Conservation (phyloP, 1,139 yeast species). For the Magnusiomyces starmeri region DNA sequence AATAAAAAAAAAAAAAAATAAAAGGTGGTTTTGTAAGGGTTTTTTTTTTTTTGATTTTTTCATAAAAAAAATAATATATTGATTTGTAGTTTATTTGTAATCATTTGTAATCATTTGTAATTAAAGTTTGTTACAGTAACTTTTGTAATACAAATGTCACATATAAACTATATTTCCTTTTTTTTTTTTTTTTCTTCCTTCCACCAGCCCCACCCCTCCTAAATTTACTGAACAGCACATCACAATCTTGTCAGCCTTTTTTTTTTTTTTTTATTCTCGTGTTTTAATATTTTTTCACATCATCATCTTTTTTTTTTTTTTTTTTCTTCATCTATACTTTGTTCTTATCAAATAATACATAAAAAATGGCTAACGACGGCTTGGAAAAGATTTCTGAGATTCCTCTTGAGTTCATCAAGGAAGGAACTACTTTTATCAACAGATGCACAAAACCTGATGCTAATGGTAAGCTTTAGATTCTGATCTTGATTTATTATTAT, state of each 20-base stretch:
- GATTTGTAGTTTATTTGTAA: too few species aligned
- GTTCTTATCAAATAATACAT: not conserved
- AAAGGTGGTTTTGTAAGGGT: too few species aligned
- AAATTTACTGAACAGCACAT: too few species aligned
- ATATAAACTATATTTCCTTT: not conserved
- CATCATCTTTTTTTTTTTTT: too few species aligned
- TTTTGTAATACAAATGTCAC: not conserved
- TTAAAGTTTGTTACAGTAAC: too few species aligned
- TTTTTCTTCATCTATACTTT: not conserved
- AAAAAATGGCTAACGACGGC: constrained; percentile 28
- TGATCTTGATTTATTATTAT: not conserved
- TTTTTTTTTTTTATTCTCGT: too few species aligned
- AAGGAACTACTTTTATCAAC: constrained; percentile 79
- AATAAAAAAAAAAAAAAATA: too few species aligned
- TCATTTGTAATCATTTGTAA: not conserved
- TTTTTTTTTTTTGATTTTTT: too few species aligned
- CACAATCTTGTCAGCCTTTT: too few species aligned
- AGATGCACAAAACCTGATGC: constrained; percentile 91
- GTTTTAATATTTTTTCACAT: too few species aligned
- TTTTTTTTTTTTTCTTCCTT: not conserved
- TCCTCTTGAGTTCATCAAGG: constrained; percentile 85
- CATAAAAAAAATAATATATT: too few species aligned
- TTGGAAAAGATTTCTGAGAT: constrained; percentile 80
- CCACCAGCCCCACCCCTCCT: too few species aligned
- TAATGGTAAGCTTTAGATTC: constrained; percentile 48